Evolutionary conservation across 306 rosid species (phyloP).

Genomic region (Sicyos edulis): DNA sequence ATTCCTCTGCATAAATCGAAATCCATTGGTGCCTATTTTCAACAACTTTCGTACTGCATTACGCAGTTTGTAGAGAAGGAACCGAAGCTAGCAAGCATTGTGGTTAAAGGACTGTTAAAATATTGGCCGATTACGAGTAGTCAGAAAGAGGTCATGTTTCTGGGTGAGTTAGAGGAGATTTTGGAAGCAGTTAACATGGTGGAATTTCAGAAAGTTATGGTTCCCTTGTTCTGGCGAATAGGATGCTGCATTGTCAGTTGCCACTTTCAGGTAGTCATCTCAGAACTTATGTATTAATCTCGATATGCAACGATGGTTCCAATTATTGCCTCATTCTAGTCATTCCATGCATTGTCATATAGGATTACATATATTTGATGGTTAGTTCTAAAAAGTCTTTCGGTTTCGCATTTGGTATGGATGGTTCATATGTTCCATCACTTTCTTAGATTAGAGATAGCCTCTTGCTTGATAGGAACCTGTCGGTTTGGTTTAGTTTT

Average conservation of each 20-base stretch:
- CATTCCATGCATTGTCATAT: neutral
- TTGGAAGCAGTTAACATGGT: slow-evolving; percentile 71
- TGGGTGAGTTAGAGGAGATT: slow-evolving; percentile 83
- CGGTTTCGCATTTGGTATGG: neutral
- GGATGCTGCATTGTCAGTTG: slow-evolving; percentile 71
- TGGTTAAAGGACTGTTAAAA: slow-evolving; percentile 66
- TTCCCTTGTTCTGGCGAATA: slow-evolving; percentile 67
- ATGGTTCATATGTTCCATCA: slow-evolving; percentile 4
- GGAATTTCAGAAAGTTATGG: slow-evolving; percentile 81
- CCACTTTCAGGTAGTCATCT: slow-evolving; percentile 69
- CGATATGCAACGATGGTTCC: neutral
- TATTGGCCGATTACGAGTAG: slow-evolving; percentile 75
- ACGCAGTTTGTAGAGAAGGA: slow-evolving; percentile 81
- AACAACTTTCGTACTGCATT: slow-evolving; percentile 61
- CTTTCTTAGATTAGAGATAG: neutral
- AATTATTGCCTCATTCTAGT: no score
- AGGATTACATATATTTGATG: neutral
- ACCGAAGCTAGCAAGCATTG: slow-evolving; percentile 62
- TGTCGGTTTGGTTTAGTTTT: no score
- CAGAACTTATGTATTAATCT: neutral
- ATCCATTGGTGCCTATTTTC: slow-evolving; percentile 60
- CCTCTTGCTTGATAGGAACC: neutral
- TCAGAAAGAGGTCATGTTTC: slow-evolving; percentile 87
- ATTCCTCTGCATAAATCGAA: slow-evolving; percentile 82
- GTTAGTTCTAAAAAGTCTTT: neutral